Base-by-base conservation (phyloP, 2,329 filamentous ascomycete genomes). In the Talaromyces pinophilus region DNA sequence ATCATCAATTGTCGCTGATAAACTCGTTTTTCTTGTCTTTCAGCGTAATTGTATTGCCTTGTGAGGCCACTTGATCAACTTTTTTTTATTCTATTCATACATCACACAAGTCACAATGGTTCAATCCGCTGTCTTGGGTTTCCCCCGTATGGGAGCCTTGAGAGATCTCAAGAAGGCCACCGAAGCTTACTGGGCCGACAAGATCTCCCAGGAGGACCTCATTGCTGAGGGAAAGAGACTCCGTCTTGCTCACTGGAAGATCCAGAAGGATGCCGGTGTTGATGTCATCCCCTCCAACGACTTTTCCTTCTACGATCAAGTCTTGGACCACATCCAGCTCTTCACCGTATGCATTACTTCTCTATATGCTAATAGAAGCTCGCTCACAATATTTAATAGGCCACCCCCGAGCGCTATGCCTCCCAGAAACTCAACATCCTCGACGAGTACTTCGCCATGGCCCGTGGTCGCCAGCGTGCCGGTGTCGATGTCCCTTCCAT, bases 161-260 rank as follows among this genome's bases (percentile, higher is more conserved):
- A 93, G 95, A 89, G 95, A 99, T 87, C 89, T 99, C 81, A 99
- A 99, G 91, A 99, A 99, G 90, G 95, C 95, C 79, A 99, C 93
- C 73, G 95, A 99, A 84, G 92, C 94, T 81, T 99, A 90, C 84
- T 99, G 95, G 95, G 90, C 85, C 77, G 94, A 91, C 82, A 99
- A 98, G 87, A 86, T 97, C 81, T 93, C 92, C 71, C 92, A 93
- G 79, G 88, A 91, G 70, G 93, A 96, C 70, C 92, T 99, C 74
- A 86, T 98, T 73, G 87, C 88, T 69, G 95, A 98, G 89, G 95
- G 91, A 81, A 98, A 98, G 92, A 89, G 93, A 81, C 92, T 99
- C 69, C 92, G 95, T 85, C 87, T 93, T 73, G 93, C 90, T 77
- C 95, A 99, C 89, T 99, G 95, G 95, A 93, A 97, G 86, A 96